These are phyloP conservation scores for Friedmanniomyces simplex DNA, from an alignment of 495 filamentous ascomycete genomes.

Conservation along the genomic window DNA sequence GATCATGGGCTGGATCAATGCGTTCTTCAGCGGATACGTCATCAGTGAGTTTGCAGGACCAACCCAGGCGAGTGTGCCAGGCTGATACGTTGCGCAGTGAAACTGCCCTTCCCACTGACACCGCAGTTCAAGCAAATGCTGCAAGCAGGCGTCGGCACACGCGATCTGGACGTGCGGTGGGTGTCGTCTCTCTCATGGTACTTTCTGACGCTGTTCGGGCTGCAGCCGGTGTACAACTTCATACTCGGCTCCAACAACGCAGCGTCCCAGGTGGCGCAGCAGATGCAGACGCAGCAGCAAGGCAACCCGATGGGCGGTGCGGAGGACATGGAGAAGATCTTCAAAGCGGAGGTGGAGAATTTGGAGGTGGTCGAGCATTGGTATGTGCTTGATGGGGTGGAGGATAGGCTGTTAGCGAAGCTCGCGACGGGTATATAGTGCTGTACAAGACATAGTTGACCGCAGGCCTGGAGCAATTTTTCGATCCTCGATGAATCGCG, in stretches of 20 bases:
- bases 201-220: slow-evolving; percentile 89
- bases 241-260: slow-evolving; percentile 91
- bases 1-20: slow-evolving; percentile 99
- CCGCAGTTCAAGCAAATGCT: slow-evolving; percentile 99
- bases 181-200: slow-evolving; percentile 98
- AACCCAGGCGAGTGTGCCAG: neutral
- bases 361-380: slow-evolving; percentile 88
- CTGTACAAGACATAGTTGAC: neutral
- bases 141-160: slow-evolving; percentile 88
- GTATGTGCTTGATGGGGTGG: slow-evolving; percentile 76
- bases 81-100: slow-evolving; percentile 48
- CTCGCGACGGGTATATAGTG: neutral
- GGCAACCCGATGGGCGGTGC: slow-evolving; percentile 80
- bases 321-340: slow-evolving; percentile 92
- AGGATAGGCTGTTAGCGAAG: slow-evolving; percentile 59
- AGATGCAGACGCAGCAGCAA: slow-evolving; percentile 61
- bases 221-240: slow-evolving; percentile 97
- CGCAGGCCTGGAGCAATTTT: neutral
- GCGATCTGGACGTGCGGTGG: slow-evolving; percentile 93
- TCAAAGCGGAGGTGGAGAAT: slow-evolving; percentile 84
- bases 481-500: neutral
- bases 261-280: slow-evolving; percentile 87
- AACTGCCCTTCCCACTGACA: slow-evolving; percentile 95
- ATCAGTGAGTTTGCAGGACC: slow-evolving; percentile 54
- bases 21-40: slow-evolving; percentile 95